phyloP scores from a whole-genome alignment of 2,329 filamentous ascomycete species.

The Akanthomyces dipterigenus region DNA sequence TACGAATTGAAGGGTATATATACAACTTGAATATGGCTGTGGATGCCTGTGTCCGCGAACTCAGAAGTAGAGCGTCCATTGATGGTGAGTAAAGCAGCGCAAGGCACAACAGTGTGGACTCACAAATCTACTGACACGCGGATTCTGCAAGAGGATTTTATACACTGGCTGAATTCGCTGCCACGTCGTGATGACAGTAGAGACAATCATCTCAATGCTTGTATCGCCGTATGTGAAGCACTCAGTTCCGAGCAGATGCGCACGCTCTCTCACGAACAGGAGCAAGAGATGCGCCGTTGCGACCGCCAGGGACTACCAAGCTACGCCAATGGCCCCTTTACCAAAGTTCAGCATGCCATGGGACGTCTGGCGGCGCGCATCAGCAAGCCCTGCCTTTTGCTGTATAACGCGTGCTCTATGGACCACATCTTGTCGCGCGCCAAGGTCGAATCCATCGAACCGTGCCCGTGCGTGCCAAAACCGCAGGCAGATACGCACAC shows the following conservation, averaged over 20 bases:
- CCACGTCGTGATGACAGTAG: background rate
- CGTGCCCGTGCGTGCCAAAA: slow-evolving; percentile 9
- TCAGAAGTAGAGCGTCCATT: background rate
- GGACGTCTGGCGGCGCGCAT: slow-evolving; percentile 39
- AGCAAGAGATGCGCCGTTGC: background rate
- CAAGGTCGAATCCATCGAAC: slow-evolving; percentile 19
- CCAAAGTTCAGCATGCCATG: slow-evolving; percentile 29
- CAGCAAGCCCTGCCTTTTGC: slow-evolving; percentile 24
- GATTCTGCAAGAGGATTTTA: background rate
- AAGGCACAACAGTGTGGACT: background rate
- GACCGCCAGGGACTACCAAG: background rate
- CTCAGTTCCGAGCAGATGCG: background rate
- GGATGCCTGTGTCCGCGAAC: too few species aligned
- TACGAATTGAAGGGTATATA: background rate
- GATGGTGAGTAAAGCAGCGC: background rate
- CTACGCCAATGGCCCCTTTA: background rate
- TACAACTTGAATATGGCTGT: background rate
- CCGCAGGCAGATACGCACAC: slow-evolving; percentile 23
- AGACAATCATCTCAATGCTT: background rate
- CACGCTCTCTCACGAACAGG: background rate
- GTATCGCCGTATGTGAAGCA: background rate
- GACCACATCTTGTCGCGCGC: slow-evolving; percentile 25
- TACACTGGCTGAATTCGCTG: background rate
- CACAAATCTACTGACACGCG: background rate
- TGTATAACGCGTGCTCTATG: slow-evolving; percentile 26